Evolutionary conservation across 345 rosid species (phyloP), one percentile per base, ranked within the genome.

Genomic region (Citrus inodora): DNA sequence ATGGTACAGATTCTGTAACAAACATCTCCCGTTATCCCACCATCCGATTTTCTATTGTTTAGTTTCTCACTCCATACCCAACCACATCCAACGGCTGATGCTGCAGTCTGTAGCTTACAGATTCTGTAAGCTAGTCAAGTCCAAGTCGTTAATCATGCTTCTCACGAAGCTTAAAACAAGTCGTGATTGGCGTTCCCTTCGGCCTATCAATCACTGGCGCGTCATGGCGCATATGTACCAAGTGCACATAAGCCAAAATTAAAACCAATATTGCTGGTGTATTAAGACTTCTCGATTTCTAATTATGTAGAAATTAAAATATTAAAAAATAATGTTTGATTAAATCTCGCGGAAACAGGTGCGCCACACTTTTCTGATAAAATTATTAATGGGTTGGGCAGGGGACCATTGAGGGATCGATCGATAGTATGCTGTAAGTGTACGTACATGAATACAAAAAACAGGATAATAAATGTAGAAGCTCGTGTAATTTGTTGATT

Each of bases 311-410:
- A 21, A 28, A 71, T 51, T 53, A 71, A 51, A 72, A 72, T 72
- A 55, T 56, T 22, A 1, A 0, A 46, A 69, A 69, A 28, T 7
- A 28, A 7, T 19, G 24, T 22, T 22, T 22, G 7, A 37, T 68
- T 8, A 68, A 28, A 22, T 35, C 27, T 19, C 25, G 78, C 80
- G 76, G 79, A 70, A 72, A 65, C 51, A 28, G 72, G 65, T 35
- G 75, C 67, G 74, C 79, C 70, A 74, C 81, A 67, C 83, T 55
- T 63, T 51, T 73, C 40, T 58, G 16, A 46, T 46, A 46, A 46
- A 42, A 42, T 32, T 35, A 14, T 32, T 58, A 14, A 25, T 62
- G 64, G 55, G 58, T 77, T 77, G 77, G 16, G n/a, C 78, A 42
- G 48, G 42, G 65, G 80, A 66, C 77, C 80, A 71, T 81, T 11